A percentile compares a stretch with the other conserved stretches of the same genome.
These are phyloP conservation scores for Tricholomella constricta DNA, from an alignment of 768 basidiomycete genomes.

Conservation along the genomic window DNA sequence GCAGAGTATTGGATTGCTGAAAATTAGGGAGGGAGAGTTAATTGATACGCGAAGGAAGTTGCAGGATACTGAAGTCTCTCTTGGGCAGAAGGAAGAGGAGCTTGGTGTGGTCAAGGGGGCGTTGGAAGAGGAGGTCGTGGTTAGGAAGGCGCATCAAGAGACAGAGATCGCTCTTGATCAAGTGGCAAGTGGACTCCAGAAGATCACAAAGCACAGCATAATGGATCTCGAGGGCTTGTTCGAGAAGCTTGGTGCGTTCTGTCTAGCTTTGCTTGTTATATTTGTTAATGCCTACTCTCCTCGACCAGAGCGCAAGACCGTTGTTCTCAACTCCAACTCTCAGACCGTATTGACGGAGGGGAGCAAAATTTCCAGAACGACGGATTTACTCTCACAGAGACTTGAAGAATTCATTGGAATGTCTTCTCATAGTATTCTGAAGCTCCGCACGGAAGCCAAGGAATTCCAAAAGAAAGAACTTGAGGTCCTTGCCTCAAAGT, in stretches of 20 bases:
- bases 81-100: constrained; percentile 58
- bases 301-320: constrained; percentile 69
- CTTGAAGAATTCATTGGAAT: constrained; percentile 64
- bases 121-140: constrained; percentile 77
- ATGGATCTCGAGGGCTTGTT: constrained; percentile 72
- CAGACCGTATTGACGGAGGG: constrained; percentile 65
- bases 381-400: constrained; percentile 53
- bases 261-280: neutral
- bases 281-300: constrained; percentile 12
- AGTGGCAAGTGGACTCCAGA: constrained; percentile 73
- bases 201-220: constrained; percentile 65
- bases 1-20: constrained; percentile 77
- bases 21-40: constrained; percentile 77
- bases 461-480: constrained; percentile 58
- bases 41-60: constrained; percentile 60
- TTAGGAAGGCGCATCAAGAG: constrained; percentile 75
- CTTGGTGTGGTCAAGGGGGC: constrained; percentile 57
- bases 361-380: constrained; percentile 54
- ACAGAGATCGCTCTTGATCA: constrained; percentile 71
- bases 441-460: constrained; percentile 58
- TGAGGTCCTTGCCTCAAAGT: constrained; percentile 50
- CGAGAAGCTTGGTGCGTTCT: constrained; percentile 74
- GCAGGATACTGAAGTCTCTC: constrained; percentile 47
- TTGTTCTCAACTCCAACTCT: constrained; percentile 63
- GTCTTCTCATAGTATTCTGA: constrained; percentile 52